phyloP scores from a whole-genome alignment of 768 basidiomycete species.

The Kwoniella mangroviensis region DNA sequence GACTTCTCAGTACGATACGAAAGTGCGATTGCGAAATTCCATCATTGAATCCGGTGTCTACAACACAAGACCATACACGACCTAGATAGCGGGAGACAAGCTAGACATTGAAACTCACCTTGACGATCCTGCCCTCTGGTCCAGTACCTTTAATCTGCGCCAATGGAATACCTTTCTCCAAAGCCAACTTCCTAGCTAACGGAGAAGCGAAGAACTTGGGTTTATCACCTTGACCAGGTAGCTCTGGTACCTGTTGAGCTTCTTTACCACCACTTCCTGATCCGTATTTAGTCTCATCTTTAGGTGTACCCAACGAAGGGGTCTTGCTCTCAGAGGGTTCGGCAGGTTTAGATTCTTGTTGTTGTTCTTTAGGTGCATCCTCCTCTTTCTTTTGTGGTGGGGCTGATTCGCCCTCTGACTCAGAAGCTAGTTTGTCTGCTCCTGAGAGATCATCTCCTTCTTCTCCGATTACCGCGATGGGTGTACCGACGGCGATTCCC shows the following conservation, averaged over 20 bases:
- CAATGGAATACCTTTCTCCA: slow-evolving; percentile 90
- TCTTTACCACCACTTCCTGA: slow-evolving; percentile 41
- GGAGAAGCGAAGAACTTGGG: slow-evolving; percentile 81
- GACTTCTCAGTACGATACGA: background rate
- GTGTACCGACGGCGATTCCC: slow-evolving; percentile 79
- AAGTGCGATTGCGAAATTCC: too few relatives aligned
- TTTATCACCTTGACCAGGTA: slow-evolving; percentile 46
- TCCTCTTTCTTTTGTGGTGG: slow-evolving; percentile 57
- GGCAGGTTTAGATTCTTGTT: slow-evolving; percentile 63
- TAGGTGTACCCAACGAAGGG: slow-evolving; percentile 58
- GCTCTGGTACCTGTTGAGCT: slow-evolving; percentile 46
- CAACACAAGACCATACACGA: too few relatives aligned
- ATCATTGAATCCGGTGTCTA: too few relatives aligned
- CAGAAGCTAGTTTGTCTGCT: slow-evolving; percentile 72
- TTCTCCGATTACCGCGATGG: slow-evolving; percentile 90
- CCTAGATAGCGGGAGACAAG: too few relatives aligned
- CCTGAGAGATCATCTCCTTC: slow-evolving; percentile 92
- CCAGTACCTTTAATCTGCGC: slow-evolving; percentile 89
- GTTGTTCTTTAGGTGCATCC: slow-evolving; percentile 58
- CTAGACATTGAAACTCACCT: slow-evolving; percentile 60
- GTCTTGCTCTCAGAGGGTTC: slow-evolving; percentile 58
- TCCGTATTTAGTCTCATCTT: slow-evolving; percentile 66
- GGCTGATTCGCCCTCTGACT: slow-evolving; percentile 59
- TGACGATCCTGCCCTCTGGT: slow-evolving; percentile 89
- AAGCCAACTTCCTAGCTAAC: slow-evolving; percentile 93